phyloP scores from a whole-genome alignment of 2,329 filamentous ascomycete species.

The Colletotrichum sojae region DNA sequence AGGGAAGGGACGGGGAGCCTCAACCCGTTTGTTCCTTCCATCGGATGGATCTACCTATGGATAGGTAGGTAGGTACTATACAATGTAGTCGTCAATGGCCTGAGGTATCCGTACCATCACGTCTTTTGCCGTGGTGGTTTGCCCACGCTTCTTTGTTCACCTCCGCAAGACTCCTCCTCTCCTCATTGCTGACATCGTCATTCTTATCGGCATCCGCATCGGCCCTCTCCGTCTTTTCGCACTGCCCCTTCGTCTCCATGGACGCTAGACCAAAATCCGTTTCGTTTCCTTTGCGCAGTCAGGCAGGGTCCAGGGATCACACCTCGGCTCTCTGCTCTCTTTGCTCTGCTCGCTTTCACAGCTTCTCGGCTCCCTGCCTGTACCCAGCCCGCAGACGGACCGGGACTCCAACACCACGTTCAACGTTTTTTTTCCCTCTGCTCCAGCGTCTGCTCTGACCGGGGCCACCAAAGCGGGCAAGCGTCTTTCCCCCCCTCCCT shows the following conservation, averaged over 20 bases:
- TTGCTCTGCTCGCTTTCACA: neutral
- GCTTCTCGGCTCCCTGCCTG: neutral
- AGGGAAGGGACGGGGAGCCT: constrained; percentile 2
- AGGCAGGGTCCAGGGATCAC: constrained; percentile 20
- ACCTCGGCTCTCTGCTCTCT: constrained; percentile 17
- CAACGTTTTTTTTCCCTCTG: constrained; percentile 13
- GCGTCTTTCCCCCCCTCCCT: constrained; percentile 14
- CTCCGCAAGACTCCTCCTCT: neutral
- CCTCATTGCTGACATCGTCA: neutral
- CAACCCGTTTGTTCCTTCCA: constrained; percentile 1
- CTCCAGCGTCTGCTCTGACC: constrained; percentile 20
- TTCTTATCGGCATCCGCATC: neutral
- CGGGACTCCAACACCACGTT: constrained; percentile 22
- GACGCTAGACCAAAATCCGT: constrained; percentile 25
- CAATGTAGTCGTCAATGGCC: too few species aligned
- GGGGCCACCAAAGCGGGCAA: constrained; percentile 24
- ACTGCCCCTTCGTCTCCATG: constrained; percentile 16
- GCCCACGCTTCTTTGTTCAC: constrained; percentile 12
- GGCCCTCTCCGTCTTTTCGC: constrained; percentile 6
- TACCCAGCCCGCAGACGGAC: constrained; percentile 6
- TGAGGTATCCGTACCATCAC: too few species aligned
- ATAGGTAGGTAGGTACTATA: too few species aligned
- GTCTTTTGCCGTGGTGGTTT: neutral
- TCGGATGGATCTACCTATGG: too few species aligned
- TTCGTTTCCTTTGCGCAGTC: constrained; percentile 27